Conservation (phyloP, 306 rosid species). For the Lathyrus aphaca region DNA sequence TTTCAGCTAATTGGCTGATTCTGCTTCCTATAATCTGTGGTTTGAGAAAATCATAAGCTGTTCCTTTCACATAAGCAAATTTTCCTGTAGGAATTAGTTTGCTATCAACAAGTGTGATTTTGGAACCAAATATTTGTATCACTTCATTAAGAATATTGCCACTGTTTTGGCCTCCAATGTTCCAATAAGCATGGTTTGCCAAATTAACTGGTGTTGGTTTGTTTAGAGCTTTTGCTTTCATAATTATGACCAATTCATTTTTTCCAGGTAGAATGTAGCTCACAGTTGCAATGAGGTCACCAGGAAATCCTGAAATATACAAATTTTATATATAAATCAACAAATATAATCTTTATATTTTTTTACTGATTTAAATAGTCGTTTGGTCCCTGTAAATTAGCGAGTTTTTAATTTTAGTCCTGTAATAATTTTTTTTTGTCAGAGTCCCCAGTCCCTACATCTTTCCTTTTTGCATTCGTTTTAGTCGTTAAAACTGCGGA, state of each 20-base stretch:
- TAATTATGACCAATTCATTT: slow-evolving; percentile 49
- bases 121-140: slow-evolving; percentile 68
- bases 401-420: too few species aligned
- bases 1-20: slow-evolving; percentile 49
- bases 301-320: slow-evolving; percentile 74
- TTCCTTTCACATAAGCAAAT: slow-evolving; percentile 48
- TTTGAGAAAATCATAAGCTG: slow-evolving; percentile 66
- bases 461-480: too few species aligned
- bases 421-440: too few species aligned
- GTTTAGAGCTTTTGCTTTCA: slow-evolving; percentile 80
- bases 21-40: slow-evolving; percentile 66
- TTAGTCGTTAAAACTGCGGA: too few species aligned
- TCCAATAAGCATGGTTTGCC: slow-evolving; percentile 84
- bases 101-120: slow-evolving; percentile 61
- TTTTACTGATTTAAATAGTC: too few species aligned
- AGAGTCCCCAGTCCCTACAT: too few species aligned
- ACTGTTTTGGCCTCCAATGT: slow-evolving; percentile 75
- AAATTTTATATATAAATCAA: too few species aligned
- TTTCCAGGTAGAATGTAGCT: slow-evolving; percentile 57
- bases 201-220: slow-evolving; percentile 86
- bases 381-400: too few species aligned
- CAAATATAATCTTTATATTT: too few species aligned
- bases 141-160: slow-evolving; percentile 69
- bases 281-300: slow-evolving; percentile 65
- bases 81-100: slow-evolving; percentile 79